These are phyloP conservation scores for Pseudopediastrum boryanum DNA, from an alignment of 139 green algal species.

Conservation along the genomic window DNA sequence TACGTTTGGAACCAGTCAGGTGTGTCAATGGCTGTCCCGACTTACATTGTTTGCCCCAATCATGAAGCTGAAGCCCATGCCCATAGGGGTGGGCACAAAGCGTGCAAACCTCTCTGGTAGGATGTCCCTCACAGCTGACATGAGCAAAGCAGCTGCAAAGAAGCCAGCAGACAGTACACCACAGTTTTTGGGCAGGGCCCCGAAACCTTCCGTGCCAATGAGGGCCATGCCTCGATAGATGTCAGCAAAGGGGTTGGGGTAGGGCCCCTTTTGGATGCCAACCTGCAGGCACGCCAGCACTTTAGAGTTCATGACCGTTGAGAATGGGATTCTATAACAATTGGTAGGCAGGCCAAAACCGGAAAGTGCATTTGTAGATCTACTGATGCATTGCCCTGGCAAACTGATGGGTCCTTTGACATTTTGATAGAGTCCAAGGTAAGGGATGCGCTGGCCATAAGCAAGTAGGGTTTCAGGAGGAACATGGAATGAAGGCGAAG, in stretches of 20 bases:
- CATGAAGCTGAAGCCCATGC: conserved; percentile 1
- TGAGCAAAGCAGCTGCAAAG: background rate
- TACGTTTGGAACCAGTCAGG: background rate
- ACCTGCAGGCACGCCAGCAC: too few relatives aligned
- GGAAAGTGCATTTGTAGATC: too few relatives aligned
- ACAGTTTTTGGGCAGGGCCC: conserved; percentile 1
- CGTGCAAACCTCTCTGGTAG: background rate
- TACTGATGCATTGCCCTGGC: too few relatives aligned
- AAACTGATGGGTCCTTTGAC: too few relatives aligned
- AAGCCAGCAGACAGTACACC: background rate
- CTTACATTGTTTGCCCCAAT: conserved; percentile 11
- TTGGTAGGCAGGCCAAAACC: too few relatives aligned
- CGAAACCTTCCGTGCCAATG: conserved; percentile 7
- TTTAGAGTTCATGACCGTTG: too few relatives aligned
- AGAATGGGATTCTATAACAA: too few relatives aligned
- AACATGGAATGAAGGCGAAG: too few relatives aligned
- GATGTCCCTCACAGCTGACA: background rate
- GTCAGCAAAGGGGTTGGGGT: conserved; percentile 34
- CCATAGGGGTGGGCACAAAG: conserved; percentile 18
- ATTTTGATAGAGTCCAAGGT: too few relatives aligned
- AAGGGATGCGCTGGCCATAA: too few relatives aligned
- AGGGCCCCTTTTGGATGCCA: conserved; percentile 17
- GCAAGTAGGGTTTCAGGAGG: too few relatives aligned
- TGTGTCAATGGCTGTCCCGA: too few relatives aligned
- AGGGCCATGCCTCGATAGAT: conserved; percentile 12